These are phyloP conservation scores for Dillenia suffruticosa DNA, from an alignment of 164 flowering plant species.

Conservation along the genomic window DNA sequence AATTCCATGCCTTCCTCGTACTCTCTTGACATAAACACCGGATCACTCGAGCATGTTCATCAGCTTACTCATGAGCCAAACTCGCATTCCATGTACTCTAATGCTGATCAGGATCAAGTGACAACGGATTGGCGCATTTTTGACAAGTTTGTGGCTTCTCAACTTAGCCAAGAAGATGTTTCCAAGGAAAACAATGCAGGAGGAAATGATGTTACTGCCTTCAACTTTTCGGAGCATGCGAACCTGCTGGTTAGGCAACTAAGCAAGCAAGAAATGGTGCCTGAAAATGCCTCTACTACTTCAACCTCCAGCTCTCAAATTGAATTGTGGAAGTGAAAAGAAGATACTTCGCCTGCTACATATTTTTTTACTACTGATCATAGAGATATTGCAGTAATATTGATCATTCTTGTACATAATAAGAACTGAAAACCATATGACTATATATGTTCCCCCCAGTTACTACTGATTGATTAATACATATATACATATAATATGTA, in stretches of 20 bases:
- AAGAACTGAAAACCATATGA: neutral
- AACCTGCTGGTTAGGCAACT: constrained; percentile 7
- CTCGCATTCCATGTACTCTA: neutral
- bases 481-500: no score
- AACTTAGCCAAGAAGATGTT: constrained; percentile 51
- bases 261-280: constrained; percentile 17
- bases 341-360: no score
- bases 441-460: no score
- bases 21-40: no score
- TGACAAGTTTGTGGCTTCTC: constrained; percentile 65
- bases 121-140: constrained; percentile 54
- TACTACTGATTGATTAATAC: no score
- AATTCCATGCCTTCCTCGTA: constrained; percentile 11
- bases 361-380: no score
- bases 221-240: neutral
- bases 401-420: constrained; percentile 19
- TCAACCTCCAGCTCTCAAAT: constrained; percentile 27
- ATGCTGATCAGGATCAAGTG: constrained; percentile 24
- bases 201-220: neutral
- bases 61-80: neutral
- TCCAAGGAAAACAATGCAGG: constrained; percentile 16
- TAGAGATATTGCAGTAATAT: constrained; percentile 1
- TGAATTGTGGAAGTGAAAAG: constrained; percentile 41
- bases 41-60: neutral
- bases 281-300: constrained; percentile 21